Evolutionary conservation across 441 rosid species (phyloP).

Genomic region (Euphorbia corollata): DNA sequence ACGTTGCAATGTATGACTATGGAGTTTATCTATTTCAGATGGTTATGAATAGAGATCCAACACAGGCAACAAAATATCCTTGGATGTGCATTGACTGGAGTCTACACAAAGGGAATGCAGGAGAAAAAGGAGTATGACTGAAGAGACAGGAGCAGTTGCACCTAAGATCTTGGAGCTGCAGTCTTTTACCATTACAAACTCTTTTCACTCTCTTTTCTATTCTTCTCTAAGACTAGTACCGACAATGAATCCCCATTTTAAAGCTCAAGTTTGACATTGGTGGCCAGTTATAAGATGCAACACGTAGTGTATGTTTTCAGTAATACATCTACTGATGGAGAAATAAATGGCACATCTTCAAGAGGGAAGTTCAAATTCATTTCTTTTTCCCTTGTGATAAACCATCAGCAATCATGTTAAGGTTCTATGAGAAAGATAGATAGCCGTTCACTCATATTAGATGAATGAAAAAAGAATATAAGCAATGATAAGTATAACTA

Average conservation of each 20-base stretch:
- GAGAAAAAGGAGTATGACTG: not conserved
- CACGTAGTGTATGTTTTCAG: not conserved
- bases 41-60: not conserved
- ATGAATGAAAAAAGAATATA: not conserved
- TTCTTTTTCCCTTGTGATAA: not conserved
- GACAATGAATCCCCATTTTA: not conserved
- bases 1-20: no score
- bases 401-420: not conserved
- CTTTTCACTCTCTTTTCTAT: not conserved
- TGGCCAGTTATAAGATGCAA: not conserved
- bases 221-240: not conserved
- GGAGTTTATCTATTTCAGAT: not conserved
- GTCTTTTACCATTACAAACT: not conserved
- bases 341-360: not conserved
- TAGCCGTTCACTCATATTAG: not conserved
- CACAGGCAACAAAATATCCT: not conserved
- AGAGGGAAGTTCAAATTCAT: not conserved
- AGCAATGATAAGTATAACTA: conserved; percentile 13
- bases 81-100: not conserved
- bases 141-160: not conserved
- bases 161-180: not conserved
- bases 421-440: not conserved
- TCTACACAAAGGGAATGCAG: not conserved
- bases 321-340: not conserved
- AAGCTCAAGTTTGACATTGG: not conserved